Conservation (phyloP, 2,329 filamentous ascomycete genomes). For the Metarhizium anisopliae region DNA sequence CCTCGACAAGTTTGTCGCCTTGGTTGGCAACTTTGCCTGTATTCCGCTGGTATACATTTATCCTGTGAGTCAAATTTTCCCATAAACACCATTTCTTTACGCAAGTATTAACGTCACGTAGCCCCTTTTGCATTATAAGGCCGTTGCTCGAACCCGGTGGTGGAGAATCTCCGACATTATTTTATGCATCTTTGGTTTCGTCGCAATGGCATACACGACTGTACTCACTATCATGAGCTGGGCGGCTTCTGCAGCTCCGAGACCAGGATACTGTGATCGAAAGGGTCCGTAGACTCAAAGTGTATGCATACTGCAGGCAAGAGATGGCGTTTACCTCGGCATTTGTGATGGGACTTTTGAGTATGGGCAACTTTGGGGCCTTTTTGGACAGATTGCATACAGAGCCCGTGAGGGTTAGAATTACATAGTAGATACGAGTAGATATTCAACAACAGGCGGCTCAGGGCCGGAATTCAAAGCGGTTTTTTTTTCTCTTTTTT, state of each 20-base stretch:
- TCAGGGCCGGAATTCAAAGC: not conserved
- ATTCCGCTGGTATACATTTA: slow-evolving; percentile 97
- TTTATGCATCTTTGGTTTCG: slow-evolving; percentile 71
- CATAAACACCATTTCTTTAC: not conserved
- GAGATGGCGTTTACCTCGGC: not conserved
- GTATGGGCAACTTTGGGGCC: not conserved
- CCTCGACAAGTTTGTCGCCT: slow-evolving; percentile 91
- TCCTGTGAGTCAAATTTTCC: slow-evolving; percentile 56
- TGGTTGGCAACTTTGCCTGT: slow-evolving; percentile 96
- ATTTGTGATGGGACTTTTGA: not conserved
- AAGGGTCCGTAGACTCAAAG: slow-evolving; percentile 12
- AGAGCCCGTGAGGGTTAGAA: not conserved
- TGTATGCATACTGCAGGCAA: not conserved
- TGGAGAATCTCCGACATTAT: slow-evolving; percentile 65
- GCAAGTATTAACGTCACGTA: slow-evolving; percentile 27
- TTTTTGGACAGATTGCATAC: slow-evolving; percentile 4
- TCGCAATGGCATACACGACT: slow-evolving; percentile 91
- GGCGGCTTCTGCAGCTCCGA: slow-evolving; percentile 48
- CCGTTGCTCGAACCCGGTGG: slow-evolving; percentile 59
- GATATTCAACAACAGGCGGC: not conserved
- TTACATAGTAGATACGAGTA: slow-evolving; percentile 3
- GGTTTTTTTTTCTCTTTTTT: no score
- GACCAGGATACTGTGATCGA: slow-evolving; percentile 47
- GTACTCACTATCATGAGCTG: slow-evolving; percentile 79
- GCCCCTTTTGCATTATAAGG: slow-evolving; percentile 84